Evolutionary conservation across 2,329 filamentous ascomycete species (phyloP).

Genomic region (Exophiala calicioides): DNA sequence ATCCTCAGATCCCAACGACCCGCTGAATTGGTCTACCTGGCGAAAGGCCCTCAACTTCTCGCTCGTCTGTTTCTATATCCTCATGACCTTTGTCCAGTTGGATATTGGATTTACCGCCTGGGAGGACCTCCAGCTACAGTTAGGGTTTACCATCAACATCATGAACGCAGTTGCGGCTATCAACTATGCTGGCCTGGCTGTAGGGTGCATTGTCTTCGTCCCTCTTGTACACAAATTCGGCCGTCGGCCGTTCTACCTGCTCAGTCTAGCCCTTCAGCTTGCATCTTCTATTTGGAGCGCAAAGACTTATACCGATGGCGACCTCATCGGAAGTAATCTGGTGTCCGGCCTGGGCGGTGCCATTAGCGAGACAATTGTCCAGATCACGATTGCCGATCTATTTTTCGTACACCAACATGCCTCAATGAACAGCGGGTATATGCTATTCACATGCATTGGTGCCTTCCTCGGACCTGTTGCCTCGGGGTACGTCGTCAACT

Average conservation of each 20-base stretch:
- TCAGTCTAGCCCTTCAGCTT: constrained; percentile 41
- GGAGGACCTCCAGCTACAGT: too few species aligned
- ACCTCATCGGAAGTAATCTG: constrained; percentile 45
- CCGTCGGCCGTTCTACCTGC: constrained; percentile 44
- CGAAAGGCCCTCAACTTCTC: constrained; percentile 34
- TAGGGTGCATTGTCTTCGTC: constrained; percentile 44
- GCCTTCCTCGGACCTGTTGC: constrained; percentile 40
- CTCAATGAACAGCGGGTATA: constrained; percentile 52
- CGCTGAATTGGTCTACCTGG: constrained; percentile 32
- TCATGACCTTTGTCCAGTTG: constrained; percentile 35
- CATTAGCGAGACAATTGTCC: constrained; percentile 43
- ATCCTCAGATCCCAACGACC: constrained; percentile 34
- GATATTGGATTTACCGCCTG: constrained; percentile 14
- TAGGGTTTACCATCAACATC: too few species aligned
- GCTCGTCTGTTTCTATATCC: constrained; percentile 33
- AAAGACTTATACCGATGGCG: constrained; percentile 39
- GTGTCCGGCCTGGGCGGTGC: constrained; percentile 46
- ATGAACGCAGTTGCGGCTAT: too few species aligned
- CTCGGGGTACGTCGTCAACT: constrained; percentile 35
- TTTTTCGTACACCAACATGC: constrained; percentile 54
- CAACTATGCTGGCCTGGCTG: constrained; percentile 39
- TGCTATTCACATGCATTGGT: constrained; percentile 43
- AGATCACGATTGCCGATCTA: constrained; percentile 44
- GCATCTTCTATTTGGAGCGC: constrained; percentile 43
- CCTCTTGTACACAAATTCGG: constrained; percentile 48